Evolutionary conservation across 2,329 filamentous ascomycete species (phyloP).

Genomic region (Exophiala xenobiotica): DNA sequence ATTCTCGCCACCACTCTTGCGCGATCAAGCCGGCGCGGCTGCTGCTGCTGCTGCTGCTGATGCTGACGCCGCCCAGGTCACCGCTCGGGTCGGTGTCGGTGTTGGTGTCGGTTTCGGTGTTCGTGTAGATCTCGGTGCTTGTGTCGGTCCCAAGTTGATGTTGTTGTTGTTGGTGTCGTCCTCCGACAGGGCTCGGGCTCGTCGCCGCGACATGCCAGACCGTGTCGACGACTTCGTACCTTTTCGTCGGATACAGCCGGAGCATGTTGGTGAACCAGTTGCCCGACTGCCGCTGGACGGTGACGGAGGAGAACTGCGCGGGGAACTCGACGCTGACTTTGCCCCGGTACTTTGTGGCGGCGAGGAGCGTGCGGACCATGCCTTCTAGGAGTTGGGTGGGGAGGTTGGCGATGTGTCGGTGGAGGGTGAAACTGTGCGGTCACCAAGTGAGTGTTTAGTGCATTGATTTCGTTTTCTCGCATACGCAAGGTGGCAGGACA

Average conservation of each 20-base stretch:
- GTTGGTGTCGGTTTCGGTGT: background rate
- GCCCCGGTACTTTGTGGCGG: slow-evolving; percentile 31
- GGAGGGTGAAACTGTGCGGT: slow-evolving; percentile 22
- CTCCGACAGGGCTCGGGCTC: background rate
- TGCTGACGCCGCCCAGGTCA: background rate
- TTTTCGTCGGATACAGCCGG: slow-evolving; percentile 27
- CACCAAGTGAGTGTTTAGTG: background rate
- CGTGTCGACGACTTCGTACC: slow-evolving; percentile 30
- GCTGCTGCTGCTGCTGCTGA: background rate
- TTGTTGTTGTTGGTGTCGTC: background rate
- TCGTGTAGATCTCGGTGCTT: too few relatives aligned
- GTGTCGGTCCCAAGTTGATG: slow-evolving; percentile 1
- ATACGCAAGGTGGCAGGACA: background rate
- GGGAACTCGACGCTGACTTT: slow-evolving; percentile 31
- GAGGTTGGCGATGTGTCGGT: slow-evolving; percentile 16
- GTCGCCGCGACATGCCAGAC: slow-evolving; percentile 30
- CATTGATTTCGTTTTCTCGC: too few relatives aligned
- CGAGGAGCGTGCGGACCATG: slow-evolving; percentile 32
- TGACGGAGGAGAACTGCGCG: slow-evolving; percentile 26
- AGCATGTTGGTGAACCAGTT: slow-evolving; percentile 32
- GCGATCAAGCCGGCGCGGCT: slow-evolving; percentile 14
- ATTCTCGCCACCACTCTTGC: slow-evolving; percentile 33
- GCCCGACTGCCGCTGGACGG: slow-evolving; percentile 27
- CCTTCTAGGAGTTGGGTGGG: slow-evolving; percentile 29
- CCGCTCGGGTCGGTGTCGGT: background rate